These are phyloP conservation scores for Komagataella ulmi DNA, from an alignment of 805 yeast genomes.

Conservation along the genomic window DNA sequence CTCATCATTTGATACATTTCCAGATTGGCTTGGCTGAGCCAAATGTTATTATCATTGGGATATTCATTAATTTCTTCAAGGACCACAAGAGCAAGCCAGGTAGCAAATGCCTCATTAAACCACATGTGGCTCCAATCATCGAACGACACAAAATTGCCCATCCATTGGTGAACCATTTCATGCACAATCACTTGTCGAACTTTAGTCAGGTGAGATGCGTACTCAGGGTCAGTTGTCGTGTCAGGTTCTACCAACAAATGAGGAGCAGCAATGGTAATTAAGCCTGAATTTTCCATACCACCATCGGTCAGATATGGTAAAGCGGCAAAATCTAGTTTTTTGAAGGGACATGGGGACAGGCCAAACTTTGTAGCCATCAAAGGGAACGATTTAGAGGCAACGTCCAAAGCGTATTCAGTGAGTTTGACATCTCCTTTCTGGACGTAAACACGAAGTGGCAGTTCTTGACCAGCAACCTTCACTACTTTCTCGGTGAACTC, in stretches of 20 bases:
- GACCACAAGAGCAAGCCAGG: constrained; percentile 47
- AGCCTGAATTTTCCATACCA: constrained; percentile 73
- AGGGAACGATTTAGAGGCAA: constrained; percentile 34
- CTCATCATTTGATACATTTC: constrained; percentile 19
- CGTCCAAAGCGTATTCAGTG: constrained; percentile 36
- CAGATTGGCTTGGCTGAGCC: constrained; percentile 17
- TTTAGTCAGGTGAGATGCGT: constrained; percentile 17
- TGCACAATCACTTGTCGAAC: constrained; percentile 51
- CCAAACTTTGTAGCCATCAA: constrained; percentile 30
- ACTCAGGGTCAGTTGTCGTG: background rate
- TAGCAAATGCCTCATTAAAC: constrained; percentile 72
- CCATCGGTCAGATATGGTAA: constrained; percentile 64
- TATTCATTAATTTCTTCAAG: constrained; percentile 14
- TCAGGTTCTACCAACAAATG: constrained; percentile 20
- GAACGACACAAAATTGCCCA: constrained; percentile 57
- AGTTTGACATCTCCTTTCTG: constrained; percentile 34
- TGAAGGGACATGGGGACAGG: constrained; percentile 33
- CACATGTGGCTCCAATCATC: constrained; percentile 59
- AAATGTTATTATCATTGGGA: constrained; percentile 13
- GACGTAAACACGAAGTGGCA: constrained; percentile 43
- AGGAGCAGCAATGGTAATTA: constrained; percentile 44
- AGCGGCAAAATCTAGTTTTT: constrained; percentile 54
- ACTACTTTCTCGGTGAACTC: constrained; percentile 31
- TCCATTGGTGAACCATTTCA: constrained; percentile 71
- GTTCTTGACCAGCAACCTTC: constrained; percentile 10